Evolutionary conservation across 2,329 filamentous ascomycete genomes (phyloP), one percentile per base, ranked within the genome.

Genomic region (Cytospora piceae): DNA sequence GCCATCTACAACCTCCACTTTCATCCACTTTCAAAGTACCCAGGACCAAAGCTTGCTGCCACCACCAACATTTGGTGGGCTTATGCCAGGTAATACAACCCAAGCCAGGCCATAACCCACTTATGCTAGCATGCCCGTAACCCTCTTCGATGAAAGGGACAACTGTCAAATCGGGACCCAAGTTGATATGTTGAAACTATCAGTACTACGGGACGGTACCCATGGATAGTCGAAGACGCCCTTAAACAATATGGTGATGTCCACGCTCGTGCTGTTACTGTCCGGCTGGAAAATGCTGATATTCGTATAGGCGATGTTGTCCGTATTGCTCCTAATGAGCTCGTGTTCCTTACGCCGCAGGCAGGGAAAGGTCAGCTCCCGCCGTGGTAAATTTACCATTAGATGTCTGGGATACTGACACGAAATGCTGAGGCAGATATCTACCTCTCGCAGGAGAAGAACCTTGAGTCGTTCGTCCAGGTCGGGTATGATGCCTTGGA

Each of bases 1-100:
- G 56, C 52, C 20, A 24, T 63, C 29, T 75, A 74, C 58, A 46
- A 42, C 5, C 34, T 65, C 22, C 17, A 64, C 37, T 63, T 70
- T 39, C 67, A 70, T 24, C 63, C 59, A 3, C 34, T 64, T 5
- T 49, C 62, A 2, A 54, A 52, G 17, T 64, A n/a, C 29, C 67
- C 67, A 2, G 67, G 67, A 0, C 64, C 67, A 1, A 62, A 32
- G 32, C 8, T 68, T 12, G 64, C 64, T 17, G 64, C 57, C 8
- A 24, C 63, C 1, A 64, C 64, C 11, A 39, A 68, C 17, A 22
- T 61, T 8, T 60, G 61, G 58, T 60, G 58, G 17, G 53, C 42
- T 7, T 68, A 64, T 24, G 27, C 58, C 32, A 62, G 24, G 64
- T 68, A 20, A 61, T 55, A n/a, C 1, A 11, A 27, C 24, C 27